Evolutionary conservation across 176 grass and related monocot species (phyloP).

Genomic region (Zea luxurians): DNA sequence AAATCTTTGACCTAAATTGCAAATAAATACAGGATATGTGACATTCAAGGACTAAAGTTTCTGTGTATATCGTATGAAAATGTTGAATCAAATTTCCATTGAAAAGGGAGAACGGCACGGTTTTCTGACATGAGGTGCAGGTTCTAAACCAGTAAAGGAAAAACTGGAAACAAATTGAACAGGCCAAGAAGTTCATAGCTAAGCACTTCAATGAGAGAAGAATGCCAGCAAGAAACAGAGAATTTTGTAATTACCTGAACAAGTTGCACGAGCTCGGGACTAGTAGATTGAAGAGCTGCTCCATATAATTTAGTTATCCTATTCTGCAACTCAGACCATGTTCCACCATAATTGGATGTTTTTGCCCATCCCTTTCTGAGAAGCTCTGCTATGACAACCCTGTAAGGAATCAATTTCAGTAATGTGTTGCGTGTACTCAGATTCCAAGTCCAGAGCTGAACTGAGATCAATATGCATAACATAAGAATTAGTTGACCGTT

Average conservation of each 20-base stretch:
- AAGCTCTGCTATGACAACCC: constrained; percentile 63
- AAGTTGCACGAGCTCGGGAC: constrained; percentile 58
- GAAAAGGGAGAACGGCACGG: neutral
- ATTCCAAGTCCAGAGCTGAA: constrained; percentile 9
- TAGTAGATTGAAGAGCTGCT: constrained; percentile 62
- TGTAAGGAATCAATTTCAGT: constrained; percentile 45
- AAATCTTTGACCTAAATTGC: neutral
- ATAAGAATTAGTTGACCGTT: constrained; percentile 1
- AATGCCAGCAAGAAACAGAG: constrained; percentile 12
- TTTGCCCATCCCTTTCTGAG: constrained; percentile 55
- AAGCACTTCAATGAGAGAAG: constrained; percentile 33
- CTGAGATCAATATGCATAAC: neutral
- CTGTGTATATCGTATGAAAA: neutral
- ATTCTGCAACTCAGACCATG: constrained; percentile 55
- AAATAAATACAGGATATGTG: constrained; percentile 17
- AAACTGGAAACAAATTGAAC: neutral
- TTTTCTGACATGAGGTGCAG: constrained; percentile 18
- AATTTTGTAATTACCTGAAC: constrained; percentile 59
- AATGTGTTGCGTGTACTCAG: constrained; percentile 11
- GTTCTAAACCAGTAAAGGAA: constrained; percentile 10
- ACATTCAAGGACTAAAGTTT: constrained; percentile 10
- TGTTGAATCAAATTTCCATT: neutral
- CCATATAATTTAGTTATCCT: constrained; percentile 64
- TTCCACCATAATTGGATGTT: constrained; percentile 51
- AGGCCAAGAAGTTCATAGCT: constrained; percentile 4